Evolutionary conservation across 2,329 filamentous ascomycete species (phyloP).

Genomic region (Alternaria dauci): DNA sequence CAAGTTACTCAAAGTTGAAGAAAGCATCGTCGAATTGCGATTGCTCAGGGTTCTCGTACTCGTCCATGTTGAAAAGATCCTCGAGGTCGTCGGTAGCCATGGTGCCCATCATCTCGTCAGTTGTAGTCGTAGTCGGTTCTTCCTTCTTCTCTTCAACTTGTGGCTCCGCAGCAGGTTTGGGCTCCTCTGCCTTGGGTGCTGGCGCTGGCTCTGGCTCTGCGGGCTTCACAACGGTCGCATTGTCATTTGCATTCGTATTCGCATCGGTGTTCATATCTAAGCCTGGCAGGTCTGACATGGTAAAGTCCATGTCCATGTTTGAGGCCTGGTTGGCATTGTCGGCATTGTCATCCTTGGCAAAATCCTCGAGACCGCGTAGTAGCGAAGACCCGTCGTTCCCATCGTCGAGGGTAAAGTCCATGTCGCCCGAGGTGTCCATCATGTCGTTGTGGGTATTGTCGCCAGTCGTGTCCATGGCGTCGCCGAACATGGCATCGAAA

Average conservation of each 20-base stretch:
- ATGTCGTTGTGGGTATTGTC: conserved; percentile 30
- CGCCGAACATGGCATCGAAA: conserved; percentile 49
- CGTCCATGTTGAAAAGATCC: conserved; percentile 48
- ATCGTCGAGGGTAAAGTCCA: conserved; percentile 48
- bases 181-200: conserved; percentile 10
- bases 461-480: conserved; percentile 37
- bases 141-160: conserved; percentile 15
- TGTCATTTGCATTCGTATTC: neutral
- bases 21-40: conserved; percentile 52
- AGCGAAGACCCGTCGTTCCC: conserved; percentile 39
- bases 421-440: conserved; percentile 39
- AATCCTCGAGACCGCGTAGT: conserved; percentile 49
- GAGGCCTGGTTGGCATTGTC: conserved; percentile 22
- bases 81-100: conserved; percentile 46
- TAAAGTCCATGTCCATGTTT: conserved; percentile 41
- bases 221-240: conserved; percentile 14
- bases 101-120: conserved; percentile 38
- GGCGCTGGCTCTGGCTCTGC: conserved; percentile 5
- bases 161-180: conserved; percentile 19
- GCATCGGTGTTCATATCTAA: conserved; percentile 21
- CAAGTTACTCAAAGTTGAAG: conserved; percentile 41
- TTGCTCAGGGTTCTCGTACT: conserved; percentile 43
- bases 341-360: conserved; percentile 40
- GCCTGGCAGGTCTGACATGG: conserved; percentile 44
- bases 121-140: conserved; percentile 2